Base-by-base conservation (phyloP, 2,329 filamentous ascomycete genomes). In the Calycina marina region DNA sequence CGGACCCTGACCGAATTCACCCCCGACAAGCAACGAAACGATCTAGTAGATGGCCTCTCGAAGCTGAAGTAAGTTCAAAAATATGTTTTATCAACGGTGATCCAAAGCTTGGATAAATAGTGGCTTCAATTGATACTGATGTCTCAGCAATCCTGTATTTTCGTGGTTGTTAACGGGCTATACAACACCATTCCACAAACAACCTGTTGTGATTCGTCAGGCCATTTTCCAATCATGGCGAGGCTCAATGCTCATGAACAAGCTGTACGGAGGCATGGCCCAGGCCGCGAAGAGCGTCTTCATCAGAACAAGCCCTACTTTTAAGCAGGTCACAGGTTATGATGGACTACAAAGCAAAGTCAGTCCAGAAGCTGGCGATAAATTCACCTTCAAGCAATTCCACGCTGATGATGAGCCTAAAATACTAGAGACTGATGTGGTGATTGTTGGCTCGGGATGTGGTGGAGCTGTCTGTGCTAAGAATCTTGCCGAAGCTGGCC, bases 371-470 rank as follows among this genome's bases (percentile, higher is more conserved):
- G n/a, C n/a, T n/a, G n/a, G n/a, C n/a, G 36, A 52, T 22, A 44
- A 52, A 14, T 54, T 49, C 31, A 32, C 46, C 2, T 55, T 56
- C 16, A 25, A 46, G 14, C 49, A 52, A 32, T 50, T 53, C 14
- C 20, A 33, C 6, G 27, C 35, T 4, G 20, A 39, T 2, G 32
- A 47, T 2, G 52, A 49, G 4, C 60, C 70, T 0, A 71, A 75
- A 40, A 63, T 65, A 3, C 58, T 92, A 24, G 72, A 84, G 33
- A 77, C 80, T 0, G 88, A 94, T 52, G 72, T 93, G 1, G 72
- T 93, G 25, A 74, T 94, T 36, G 67, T 94, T 13, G 86, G 86
- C 2, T 90, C 81, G 22, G 86, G 86, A 16, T 92, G 82, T 45
- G 86, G 86, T 40, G 85, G 81, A 25, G 82, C 67, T 6, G 84